Percentiles rank a stretch among this genome's conserved stretches.
These are phyloP conservation scores for Eucalyptus curtisii DNA, from an alignment of 345 rosid species.

Conservation along the genomic window DNA sequence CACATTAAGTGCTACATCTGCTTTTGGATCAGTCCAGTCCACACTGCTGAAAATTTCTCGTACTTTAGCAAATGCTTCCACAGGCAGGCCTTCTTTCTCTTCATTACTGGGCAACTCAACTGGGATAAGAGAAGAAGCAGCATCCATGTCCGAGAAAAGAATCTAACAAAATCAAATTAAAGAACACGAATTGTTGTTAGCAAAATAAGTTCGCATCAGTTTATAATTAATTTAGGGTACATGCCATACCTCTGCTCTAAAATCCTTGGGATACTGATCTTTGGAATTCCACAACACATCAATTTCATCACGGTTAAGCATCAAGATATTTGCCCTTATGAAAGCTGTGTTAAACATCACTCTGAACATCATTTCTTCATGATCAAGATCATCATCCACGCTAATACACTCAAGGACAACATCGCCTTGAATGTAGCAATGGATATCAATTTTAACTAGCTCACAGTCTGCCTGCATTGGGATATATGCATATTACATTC, in stretches of 20 bases:
- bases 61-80: conserved; percentile 88
- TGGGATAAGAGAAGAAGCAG: conserved; percentile 47
- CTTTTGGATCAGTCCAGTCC: conserved; percentile 61
- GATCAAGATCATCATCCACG: conserved; percentile 64
- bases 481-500: neutral
- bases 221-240: neutral
- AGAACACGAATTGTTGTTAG: neutral
- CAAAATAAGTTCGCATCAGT: neutral
- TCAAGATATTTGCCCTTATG: conserved; percentile 89
- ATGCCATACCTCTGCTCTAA: conserved; percentile 76
- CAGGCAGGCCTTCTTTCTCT: conserved; percentile 77
- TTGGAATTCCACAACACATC: conserved; percentile 78
- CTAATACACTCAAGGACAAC: conserved; percentile 81
- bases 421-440: conserved; percentile 85
- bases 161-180: conserved; percentile 18
- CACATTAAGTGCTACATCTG: conserved; percentile 64
- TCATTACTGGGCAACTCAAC: conserved; percentile 52
- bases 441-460: conserved; percentile 78
- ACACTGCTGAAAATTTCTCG: conserved; percentile 73
- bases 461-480: conserved; percentile 70
- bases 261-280: conserved; percentile 72
- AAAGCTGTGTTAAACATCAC: conserved; percentile 93
- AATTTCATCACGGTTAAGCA: conserved; percentile 82
- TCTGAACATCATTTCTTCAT: conserved; percentile 74
- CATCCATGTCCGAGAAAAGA: conserved; percentile 92